These are phyloP conservation scores for Coemansia biformis DNA, from an alignment of 192 early-diverging fungal genomes.

Conservation along the genomic window DNA sequence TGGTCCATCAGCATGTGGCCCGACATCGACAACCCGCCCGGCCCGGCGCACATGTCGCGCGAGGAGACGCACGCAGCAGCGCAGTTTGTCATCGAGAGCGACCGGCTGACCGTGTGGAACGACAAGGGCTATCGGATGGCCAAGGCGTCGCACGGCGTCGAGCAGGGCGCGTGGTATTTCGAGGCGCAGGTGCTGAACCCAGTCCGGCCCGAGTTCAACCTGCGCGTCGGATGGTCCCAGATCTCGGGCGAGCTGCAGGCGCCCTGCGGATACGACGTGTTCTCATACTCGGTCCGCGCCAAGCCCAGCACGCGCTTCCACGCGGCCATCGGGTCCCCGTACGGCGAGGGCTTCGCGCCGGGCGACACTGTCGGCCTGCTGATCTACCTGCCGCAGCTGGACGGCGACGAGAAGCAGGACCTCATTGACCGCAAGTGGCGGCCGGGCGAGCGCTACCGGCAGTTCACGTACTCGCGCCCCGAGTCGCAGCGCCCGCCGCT, in stretches of 20 bases:
- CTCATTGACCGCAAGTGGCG: constrained; percentile 46
- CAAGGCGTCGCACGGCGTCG: constrained; percentile 70
- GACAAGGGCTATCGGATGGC: constrained; percentile 72
- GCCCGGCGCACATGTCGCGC: constrained; percentile 52
- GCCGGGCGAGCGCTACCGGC: constrained; percentile 39
- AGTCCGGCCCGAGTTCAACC: constrained; percentile 53
- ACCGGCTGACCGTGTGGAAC: constrained; percentile 57
- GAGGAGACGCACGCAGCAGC: constrained; percentile 62
- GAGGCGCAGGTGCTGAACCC: constrained; percentile 56
- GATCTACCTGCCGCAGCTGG: constrained; percentile 46
- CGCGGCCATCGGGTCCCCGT: constrained; percentile 42
- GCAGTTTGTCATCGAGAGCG: constrained; percentile 58
- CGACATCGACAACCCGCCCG: constrained; percentile 61
- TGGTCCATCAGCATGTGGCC: constrained; percentile 59
- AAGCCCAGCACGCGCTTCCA: constrained; percentile 68
- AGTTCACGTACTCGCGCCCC: constrained; percentile 39
- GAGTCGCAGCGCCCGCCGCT: constrained; percentile 41
- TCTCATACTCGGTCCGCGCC: constrained; percentile 64
- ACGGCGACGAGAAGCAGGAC: constrained; percentile 43
- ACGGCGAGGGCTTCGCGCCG: constrained; percentile 36
- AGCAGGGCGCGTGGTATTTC: constrained; percentile 70
- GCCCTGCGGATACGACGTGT: constrained; percentile 69
- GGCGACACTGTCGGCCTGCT: constrained; percentile 50
- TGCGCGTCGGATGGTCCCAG: constrained; percentile 70
- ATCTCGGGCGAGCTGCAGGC: constrained; percentile 73